Conservation (phyloP, 2,329 filamentous ascomycete genomes). For the Pyrenochaeta sp. region DNA sequence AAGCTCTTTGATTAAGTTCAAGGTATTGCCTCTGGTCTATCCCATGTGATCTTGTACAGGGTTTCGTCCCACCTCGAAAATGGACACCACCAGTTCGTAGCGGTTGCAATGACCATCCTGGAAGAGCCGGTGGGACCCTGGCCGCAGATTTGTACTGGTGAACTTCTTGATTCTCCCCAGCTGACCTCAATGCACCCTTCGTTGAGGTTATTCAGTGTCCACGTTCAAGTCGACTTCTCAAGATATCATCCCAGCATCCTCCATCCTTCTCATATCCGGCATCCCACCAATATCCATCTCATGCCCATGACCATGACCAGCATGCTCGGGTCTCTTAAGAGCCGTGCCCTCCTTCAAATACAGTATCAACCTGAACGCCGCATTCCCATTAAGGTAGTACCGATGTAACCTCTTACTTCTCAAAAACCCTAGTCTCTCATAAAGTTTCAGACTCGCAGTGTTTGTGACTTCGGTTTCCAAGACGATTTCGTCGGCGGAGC, state of each 20-base stretch:
- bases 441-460: constrained; percentile 85
- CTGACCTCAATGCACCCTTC: not conserved
- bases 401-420: constrained; percentile 91
- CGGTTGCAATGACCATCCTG: not conserved
- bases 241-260: constrained; percentile 11
- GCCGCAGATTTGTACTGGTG: not conserved
- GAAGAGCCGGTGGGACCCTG: not conserved
- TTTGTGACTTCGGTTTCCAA: constrained; percentile 97
- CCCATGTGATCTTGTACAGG: not conserved
- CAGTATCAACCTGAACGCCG: constrained; percentile 87
- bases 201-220: not conserved
- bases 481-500: constrained; percentile 90
- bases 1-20: not conserved
- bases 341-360: constrained; percentile 68
- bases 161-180: not conserved
- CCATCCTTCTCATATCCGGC: constrained; percentile 9
- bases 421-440: constrained; percentile 91
- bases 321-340: constrained; percentile 35
- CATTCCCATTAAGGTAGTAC: constrained; percentile 97
- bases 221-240: not conserved
- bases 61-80: not conserved
- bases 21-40: not conserved
- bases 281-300: not conserved
- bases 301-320: not conserved
- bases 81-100: not conserved